These are phyloP conservation scores for Oenanthe javanica DNA, from an alignment of 140 eudicot genomes.

Conservation along the genomic window DNA sequence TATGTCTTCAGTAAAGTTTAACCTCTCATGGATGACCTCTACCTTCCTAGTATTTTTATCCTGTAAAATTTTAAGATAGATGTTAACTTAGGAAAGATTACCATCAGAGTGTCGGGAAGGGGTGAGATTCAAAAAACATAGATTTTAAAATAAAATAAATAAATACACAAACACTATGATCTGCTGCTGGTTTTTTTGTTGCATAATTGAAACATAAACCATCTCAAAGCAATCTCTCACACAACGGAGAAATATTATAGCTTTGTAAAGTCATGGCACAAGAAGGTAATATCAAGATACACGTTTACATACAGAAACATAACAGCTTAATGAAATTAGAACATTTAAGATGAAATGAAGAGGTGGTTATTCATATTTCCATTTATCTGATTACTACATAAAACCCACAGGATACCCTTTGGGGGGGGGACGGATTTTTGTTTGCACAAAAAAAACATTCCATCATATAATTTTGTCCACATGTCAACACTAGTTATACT, in stretches of 20 bases:
- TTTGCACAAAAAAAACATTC: neutral
- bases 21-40: slow-evolving; percentile 26
- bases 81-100: too few relatives aligned
- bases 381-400: neutral
- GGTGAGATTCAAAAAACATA: too few relatives aligned
- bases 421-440: neutral
- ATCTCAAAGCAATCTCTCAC: neutral
- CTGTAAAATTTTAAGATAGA: slow-evolving; percentile 31
- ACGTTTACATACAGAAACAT: neutral
- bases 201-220: neutral
- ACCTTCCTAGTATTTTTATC: slow-evolving; percentile 38
- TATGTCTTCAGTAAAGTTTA: slow-evolving; percentile 58
- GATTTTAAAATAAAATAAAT: too few relatives aligned
- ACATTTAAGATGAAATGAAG: neutral
- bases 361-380: neutral
- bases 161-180: neutral
- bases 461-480: neutral
- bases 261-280: neutral
- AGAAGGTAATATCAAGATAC: neutral
- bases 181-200: neutral
- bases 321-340: neutral
- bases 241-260: neutral
- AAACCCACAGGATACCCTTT: neutral
- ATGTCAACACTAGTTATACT: neutral
- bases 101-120: neutral